phyloP scores from a whole-genome alignment of 164 flowering plant genomes.

The Warburgia ugandensis region DNA sequence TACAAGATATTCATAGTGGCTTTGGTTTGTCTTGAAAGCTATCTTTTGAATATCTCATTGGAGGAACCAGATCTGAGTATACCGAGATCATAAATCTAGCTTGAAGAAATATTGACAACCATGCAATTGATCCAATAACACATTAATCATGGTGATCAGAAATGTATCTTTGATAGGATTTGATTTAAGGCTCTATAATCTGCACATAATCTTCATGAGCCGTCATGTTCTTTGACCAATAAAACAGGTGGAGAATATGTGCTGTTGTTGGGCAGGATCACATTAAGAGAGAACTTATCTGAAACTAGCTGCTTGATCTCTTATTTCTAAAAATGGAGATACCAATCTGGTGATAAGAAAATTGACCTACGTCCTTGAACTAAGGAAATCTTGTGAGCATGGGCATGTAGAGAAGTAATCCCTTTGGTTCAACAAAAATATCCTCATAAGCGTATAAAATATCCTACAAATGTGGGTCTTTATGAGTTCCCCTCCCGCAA shows the following conservation, averaged over 20 bases:
- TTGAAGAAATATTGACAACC: slow-evolving; percentile 3
- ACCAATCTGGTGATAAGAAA: background rate
- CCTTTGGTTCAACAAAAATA: too few species aligned
- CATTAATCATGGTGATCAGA: slow-evolving; percentile 4
- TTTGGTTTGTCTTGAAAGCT: background rate
- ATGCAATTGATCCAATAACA: slow-evolving; percentile 6
- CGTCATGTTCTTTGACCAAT: slow-evolving; percentile 2
- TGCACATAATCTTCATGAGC: background rate
- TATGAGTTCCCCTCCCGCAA: too few species aligned
- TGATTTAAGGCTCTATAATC: background rate
- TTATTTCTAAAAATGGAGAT: background rate
- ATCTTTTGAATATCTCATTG: background rate
- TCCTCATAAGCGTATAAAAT: too few species aligned
- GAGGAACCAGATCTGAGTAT: slow-evolving; percentile 1
- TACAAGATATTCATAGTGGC: slow-evolving; percentile 6
- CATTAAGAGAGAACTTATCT: background rate
- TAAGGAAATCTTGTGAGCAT: too few species aligned
- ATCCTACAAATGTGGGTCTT: too few species aligned
- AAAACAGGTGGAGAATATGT: slow-evolving; percentile 3
- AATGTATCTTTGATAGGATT: background rate
- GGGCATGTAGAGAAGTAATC: too few species aligned
- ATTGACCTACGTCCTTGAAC: too few species aligned
- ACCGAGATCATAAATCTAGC: background rate
- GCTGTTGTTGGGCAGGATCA: background rate
- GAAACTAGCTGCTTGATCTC: background rate